Percentiles rank a stretch among this genome's conserved stretches.
Conservation (phyloP, 2,329 filamentous ascomycete genomes). For the Aplosporella prunicola region DNA sequence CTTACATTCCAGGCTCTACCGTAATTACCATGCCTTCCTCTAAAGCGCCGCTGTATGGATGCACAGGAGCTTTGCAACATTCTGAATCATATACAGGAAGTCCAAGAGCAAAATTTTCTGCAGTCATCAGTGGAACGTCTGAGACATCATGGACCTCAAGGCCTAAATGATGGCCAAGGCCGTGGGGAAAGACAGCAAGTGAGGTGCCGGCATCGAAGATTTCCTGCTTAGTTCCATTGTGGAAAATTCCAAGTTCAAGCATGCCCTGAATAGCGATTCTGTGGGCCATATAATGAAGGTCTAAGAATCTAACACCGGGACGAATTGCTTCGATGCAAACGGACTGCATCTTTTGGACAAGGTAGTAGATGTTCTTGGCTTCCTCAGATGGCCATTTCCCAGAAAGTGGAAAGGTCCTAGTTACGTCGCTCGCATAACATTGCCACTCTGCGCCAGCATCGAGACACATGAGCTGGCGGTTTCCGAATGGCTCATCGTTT, state of each 20-base stretch:
- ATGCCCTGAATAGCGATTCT: constrained; percentile 63
- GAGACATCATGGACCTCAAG: constrained; percentile 76
- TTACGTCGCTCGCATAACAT: constrained; percentile 84
- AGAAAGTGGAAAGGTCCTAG: constrained; percentile 72
- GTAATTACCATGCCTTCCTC: constrained; percentile 49
- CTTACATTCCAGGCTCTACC: constrained; percentile 43
- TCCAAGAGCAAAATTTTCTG: constrained; percentile 18
- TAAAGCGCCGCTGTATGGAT: constrained; percentile 28
- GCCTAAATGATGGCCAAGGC: constrained; percentile 81
- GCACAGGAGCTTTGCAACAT: constrained; percentile 23
- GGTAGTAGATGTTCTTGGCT: constrained; percentile 61
- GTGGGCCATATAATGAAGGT: constrained; percentile 64
- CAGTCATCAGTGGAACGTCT: constrained; percentile 7
- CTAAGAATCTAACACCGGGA: constrained; percentile 60
- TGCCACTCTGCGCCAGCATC: constrained; percentile 82
- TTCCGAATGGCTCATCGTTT: constrained; percentile 64
- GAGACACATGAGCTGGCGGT: constrained; percentile 63
- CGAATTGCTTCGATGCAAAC: constrained; percentile 59
- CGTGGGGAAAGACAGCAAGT: constrained; percentile 85
- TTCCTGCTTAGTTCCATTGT: constrained; percentile 54
- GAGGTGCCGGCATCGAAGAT: constrained; percentile 73
- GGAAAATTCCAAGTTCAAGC: constrained; percentile 60
- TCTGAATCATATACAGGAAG: constrained; percentile 22
- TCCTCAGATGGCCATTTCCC: constrained; percentile 59
- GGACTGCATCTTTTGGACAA: constrained; percentile 74